A percentile compares a stretch with the other conserved stretches of the same genome.
Conservation (phyloP, 441 rosid genomes). For the Euphorbia celastroides region DNA sequence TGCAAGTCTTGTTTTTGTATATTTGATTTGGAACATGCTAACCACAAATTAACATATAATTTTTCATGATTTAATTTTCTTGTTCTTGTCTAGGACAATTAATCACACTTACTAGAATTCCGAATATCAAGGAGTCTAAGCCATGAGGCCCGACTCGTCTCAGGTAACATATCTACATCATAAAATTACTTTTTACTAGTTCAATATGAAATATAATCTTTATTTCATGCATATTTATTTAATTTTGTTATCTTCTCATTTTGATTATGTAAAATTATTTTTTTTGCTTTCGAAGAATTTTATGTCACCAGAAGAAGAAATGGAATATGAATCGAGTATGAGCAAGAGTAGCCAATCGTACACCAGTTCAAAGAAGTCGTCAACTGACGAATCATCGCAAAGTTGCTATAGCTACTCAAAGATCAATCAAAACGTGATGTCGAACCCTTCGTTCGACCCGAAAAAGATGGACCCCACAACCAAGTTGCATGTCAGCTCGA, state of each 20-base stretch:
- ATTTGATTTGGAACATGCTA: conserved; percentile 5
- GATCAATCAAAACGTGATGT: conserved; percentile 18
- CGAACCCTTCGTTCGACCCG: conserved; percentile 23
- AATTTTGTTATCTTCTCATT: background rate
- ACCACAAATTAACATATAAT: conserved; percentile 9
- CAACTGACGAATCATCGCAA: conserved; percentile 8
- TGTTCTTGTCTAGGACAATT: background rate
- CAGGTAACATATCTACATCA: conserved; percentile 24
- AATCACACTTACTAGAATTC: background rate
- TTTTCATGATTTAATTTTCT: background rate
- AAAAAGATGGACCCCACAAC: conserved; percentile 39
- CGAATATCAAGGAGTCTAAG: conserved; percentile 20
- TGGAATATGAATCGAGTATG: conserved; percentile 23
- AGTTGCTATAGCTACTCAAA: conserved; percentile 2
- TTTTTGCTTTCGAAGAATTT: conserved; percentile 23
- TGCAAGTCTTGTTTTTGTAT: background rate
- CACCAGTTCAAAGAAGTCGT: conserved; percentile 7
- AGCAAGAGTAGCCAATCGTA: conserved; percentile 10
- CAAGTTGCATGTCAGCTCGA: conserved; percentile 25
- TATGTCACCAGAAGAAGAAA: conserved; percentile 24
- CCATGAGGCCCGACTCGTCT: conserved; percentile 33
- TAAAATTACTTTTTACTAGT: background rate
- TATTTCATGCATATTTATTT: too few species aligned
- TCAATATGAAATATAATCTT: too few species aligned
- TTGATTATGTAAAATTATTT: background rate